Evolutionary conservation across 2,329 filamentous ascomycete species (phyloP), one percentile per base, ranked within the genome.

Genomic region (Thermothelomyces thermophilus): DNA sequence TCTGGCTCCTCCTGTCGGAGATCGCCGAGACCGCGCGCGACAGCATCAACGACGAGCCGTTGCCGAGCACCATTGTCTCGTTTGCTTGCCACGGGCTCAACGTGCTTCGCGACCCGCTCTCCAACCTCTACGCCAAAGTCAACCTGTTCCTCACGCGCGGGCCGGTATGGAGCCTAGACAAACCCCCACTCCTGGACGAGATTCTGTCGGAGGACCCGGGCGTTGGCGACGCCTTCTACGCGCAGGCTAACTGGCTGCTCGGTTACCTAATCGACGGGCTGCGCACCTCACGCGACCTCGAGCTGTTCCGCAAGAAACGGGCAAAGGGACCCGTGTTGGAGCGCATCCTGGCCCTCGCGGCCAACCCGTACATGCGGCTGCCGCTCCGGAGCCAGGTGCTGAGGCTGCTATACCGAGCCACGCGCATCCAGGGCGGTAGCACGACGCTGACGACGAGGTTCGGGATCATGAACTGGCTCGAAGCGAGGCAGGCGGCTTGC

Each of bases 121-220:
- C 95, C 63, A 80, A 80, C 53, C 77, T 96, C 33, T 97, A 95
- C 64, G 80, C 82, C 51, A 95, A 95, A 64, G 72, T 93, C 67
- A 95, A 95, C 70, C 74, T 76, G 5, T 96, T 90, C 65, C 77
- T 97, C 31, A 87, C 87, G 19, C 82, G 82, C 45, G 79, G 82
- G 0, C 90, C 91, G 0, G 67, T 75, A 20, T 97, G 91, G 91
- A 75, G 83, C 11, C 63, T 83, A 16, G 80, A 87, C 52, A 83
- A 81, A 62, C 79, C 93, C 20, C 77, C 93, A 7, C 73, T 91
- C n/a, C 80, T 81, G 20, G 74, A 79, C 58, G 75, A 78, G 55
- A 72, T 84, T 45, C 69, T 84, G 10, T 74, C 80, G 51, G 77
- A 82, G 46, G 77, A 83, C 9, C 86, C 89, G 0, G 81, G 80